Evolutionary conservation across 768 basidiomycete species (phyloP).

Genomic region (Trametes cingulata): DNA sequence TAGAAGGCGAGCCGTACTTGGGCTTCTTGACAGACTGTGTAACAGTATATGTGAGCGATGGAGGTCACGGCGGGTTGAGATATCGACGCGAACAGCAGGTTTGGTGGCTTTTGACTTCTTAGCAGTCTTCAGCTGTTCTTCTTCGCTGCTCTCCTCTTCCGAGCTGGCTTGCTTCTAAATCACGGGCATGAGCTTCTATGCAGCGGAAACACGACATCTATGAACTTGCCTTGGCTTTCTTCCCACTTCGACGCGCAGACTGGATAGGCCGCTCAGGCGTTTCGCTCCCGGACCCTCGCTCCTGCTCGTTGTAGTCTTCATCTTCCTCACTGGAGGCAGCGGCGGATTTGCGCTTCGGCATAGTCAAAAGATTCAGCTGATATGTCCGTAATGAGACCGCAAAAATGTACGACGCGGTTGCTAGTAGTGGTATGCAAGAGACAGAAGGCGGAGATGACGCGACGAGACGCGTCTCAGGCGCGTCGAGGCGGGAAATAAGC

Average conservation of each 20-base stretch:
- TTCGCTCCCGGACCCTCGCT: neutral
- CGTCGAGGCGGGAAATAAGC: neutral
- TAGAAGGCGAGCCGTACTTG: neutral
- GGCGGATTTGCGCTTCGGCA: constrained; percentile 21
- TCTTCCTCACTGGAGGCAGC: constrained; percentile 20
- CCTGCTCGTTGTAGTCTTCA: neutral
- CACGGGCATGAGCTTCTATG: no score
- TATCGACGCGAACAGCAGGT: neutral
- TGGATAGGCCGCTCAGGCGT: constrained; percentile 11
- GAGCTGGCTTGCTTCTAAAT: neutral
- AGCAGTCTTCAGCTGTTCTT: neutral
- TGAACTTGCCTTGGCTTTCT: constrained; percentile 9
- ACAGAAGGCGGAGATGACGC: neutral
- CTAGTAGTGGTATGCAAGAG: neutral
- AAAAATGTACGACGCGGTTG: no score
- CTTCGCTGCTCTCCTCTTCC: constrained; percentile 1
- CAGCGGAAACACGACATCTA: no score
- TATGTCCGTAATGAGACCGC: neutral
- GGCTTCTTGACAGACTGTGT: constrained; percentile 15
- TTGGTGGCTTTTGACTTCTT: constrained; percentile 5
- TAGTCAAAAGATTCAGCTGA: neutral
- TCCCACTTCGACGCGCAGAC: constrained; percentile 8
- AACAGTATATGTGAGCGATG: neutral
- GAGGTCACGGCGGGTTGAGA: no score
- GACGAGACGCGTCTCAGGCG: constrained; percentile 10